Base-by-base conservation (phyloP, 1,284 basidiomycete genomes). In the Xerocomus nothofagi region DNA sequence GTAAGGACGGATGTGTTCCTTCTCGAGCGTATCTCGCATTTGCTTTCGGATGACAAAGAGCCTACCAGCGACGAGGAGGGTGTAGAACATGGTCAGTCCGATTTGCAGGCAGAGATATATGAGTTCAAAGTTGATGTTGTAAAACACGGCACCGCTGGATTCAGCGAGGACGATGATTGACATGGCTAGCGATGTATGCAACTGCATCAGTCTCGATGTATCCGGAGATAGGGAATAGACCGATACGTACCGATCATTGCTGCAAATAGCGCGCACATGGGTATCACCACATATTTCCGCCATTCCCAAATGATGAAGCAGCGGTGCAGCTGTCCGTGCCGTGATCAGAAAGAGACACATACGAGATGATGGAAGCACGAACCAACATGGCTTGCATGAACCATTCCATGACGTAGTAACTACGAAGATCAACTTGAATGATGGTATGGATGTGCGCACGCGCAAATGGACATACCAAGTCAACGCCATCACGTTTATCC, bases 21-120 rank as follows among this genome's bases (percentile, higher is more conserved):
- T 23, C 6, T 50, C 60, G 6, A 71, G 50, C 7, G 40, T 32
- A 1, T 31, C 29, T n/a, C 26, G 39, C 38, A 66, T 55, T 38
- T 45, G 50, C n/a, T 27, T 48, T 32, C 66, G 58, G 24, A 58
- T 20, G 1, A 31, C 10, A 34, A 61, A 43, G 6, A 70, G 59
- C 32, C 61, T 63, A 0, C 47, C 55, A 0, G 55, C 51, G 34
- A 70, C 60, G 20, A 71, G 57, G 31, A 66, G 17, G 3, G 67
- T 69, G 32, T 63, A 68, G 18, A 60, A n/a, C 20, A 71, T 21
- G 44, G 61, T 68, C 29, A 61, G 47, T 17, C 63, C 58, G 15
- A 64, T 47, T 23, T 70, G 55, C 5, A 70, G 53, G 37, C 39
- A 57, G 32, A 71, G 56, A 41, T 65, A 70, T 7, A 55, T 58